Conservation (phyloP, 108 stramenopile genomes). For the Conticribra weissflogii region DNA sequence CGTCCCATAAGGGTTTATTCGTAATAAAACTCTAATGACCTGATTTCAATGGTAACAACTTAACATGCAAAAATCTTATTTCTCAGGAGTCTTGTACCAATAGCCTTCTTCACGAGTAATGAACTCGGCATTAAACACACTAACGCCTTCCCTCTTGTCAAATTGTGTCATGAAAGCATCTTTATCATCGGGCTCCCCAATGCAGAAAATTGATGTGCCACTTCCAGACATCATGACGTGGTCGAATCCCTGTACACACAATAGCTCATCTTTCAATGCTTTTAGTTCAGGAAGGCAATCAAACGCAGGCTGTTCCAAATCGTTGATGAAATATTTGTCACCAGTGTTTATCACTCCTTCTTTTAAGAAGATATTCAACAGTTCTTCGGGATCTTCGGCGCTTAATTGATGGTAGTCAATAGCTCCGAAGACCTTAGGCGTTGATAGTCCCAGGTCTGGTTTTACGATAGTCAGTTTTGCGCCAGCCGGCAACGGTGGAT, state of each 20-base stretch:
- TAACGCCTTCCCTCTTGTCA: conserved; percentile 56
- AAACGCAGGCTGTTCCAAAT: conserved; percentile 87
- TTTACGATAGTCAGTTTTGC: conserved; percentile 83
- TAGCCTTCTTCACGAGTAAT: conserved; percentile 43
- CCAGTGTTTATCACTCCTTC: conserved; percentile 60
- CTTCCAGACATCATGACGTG: conserved; percentile 89
- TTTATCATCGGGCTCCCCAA: conserved; percentile 73
- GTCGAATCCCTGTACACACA: conserved; percentile 67
- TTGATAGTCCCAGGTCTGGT: conserved; percentile 88
- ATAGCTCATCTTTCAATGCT: conserved; percentile 64
- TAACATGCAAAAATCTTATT: too few species aligned
- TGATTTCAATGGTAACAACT: too few species aligned
- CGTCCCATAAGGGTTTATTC: too few species aligned
- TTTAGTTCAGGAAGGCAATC: conserved; percentile 68
- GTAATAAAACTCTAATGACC: too few species aligned
- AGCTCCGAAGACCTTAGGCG: conserved; percentile 90
- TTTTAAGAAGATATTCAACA: conserved; percentile 64
- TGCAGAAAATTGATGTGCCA: conserved; percentile 86
- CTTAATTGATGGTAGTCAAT: conserved; percentile 84
- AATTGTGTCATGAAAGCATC: conserved; percentile 64
- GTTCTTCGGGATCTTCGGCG: conserved; percentile 63
- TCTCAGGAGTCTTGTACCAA: conserved; percentile 39
- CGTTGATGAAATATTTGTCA: conserved; percentile 73
- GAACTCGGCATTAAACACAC: conserved; percentile 74
- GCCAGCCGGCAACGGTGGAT: conserved; percentile 75